phyloP scores from a whole-genome alignment of 2,329 filamentous ascomycete genomes.

The Aspergillus aculeatinus region DNA sequence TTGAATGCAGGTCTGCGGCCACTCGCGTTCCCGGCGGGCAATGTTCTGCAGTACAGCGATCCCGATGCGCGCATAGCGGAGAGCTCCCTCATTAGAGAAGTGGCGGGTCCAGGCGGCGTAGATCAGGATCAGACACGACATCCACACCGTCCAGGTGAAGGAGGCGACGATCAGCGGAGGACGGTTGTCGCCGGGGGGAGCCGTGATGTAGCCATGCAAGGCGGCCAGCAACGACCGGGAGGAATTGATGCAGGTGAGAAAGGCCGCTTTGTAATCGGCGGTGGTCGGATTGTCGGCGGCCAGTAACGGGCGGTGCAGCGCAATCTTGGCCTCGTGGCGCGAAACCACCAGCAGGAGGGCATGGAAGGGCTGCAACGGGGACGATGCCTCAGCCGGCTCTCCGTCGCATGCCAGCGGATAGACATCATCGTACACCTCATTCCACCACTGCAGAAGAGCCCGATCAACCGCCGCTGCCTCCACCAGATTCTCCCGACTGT shows the following conservation, averaged over 20 bases:
- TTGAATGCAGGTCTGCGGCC: slow-evolving; percentile 42
- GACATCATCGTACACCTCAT: slow-evolving; percentile 52
- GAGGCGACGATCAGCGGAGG: slow-evolving; percentile 50
- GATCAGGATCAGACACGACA: slow-evolving; percentile 53
- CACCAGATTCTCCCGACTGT: slow-evolving; percentile 46
- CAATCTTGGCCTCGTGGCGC: slow-evolving; percentile 53
- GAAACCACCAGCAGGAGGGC: slow-evolving; percentile 45
- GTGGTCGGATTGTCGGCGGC: slow-evolving; percentile 46
- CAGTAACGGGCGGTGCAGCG: slow-evolving; percentile 52
- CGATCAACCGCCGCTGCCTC: slow-evolving; percentile 50
- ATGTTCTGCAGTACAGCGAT: slow-evolving; percentile 36
- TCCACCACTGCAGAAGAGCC: slow-evolving; percentile 54
- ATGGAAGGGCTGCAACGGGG: slow-evolving; percentile 36
- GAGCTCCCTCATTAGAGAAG: slow-evolving; percentile 37
- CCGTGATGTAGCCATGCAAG: slow-evolving; percentile 33
- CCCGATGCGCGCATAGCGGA: slow-evolving; percentile 40
- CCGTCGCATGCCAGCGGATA: slow-evolving; percentile 36
- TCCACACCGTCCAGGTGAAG: slow-evolving; percentile 56
- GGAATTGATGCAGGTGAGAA: slow-evolving; percentile 54
- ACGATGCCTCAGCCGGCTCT: background rate
- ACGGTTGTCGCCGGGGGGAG: background rate
- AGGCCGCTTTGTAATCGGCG: slow-evolving; percentile 45
- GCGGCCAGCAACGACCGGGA: slow-evolving; percentile 50
- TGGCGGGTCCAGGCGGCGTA: slow-evolving; percentile 52
- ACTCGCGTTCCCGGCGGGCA: slow-evolving; percentile 34